A percentile compares a stretch with the other conserved stretches of the same genome.
Evolutionary conservation across 2,329 filamentous ascomycete genomes (phyloP).

Genomic region (Diaporthe velutina): DNA sequence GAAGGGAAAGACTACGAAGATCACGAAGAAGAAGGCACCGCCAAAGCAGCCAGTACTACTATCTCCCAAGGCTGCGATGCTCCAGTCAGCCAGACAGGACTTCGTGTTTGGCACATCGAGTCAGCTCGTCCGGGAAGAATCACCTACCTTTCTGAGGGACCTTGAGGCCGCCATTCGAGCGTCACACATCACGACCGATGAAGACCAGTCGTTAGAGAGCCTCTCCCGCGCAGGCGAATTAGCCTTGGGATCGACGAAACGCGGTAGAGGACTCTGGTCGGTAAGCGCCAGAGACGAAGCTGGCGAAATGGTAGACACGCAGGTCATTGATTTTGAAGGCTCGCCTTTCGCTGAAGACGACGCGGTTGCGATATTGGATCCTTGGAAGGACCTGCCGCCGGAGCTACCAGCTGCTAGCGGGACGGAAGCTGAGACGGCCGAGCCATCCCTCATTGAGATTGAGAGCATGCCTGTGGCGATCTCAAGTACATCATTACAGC

Average conservation of each 20-base stretch:
- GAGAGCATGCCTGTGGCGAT: slow-evolving; percentile 16
- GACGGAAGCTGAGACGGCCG: slow-evolving; percentile 18
- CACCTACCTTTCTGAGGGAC: slow-evolving; percentile 73
- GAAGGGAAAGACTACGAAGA: slow-evolving; percentile 55
- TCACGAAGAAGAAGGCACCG: slow-evolving; percentile 53
- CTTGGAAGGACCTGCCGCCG: slow-evolving; percentile 46
- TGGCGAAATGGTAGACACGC: slow-evolving; percentile 73
- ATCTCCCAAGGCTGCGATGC: slow-evolving; percentile 77
- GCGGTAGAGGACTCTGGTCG: slow-evolving; percentile 72
- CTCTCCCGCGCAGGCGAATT: slow-evolving; percentile 38
- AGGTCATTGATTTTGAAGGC: slow-evolving; percentile 71
- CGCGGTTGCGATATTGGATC: slow-evolving; percentile 41
- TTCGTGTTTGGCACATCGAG: slow-evolving; percentile 90
- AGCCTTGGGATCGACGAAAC: slow-evolving; percentile 27
- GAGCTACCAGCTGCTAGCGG: slow-evolving; percentile 31
- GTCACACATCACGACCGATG: slow-evolving; percentile 62
- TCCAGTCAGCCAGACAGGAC: slow-evolving; percentile 76
- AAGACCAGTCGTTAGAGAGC: slow-evolving; percentile 54
- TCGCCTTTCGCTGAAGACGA: slow-evolving; percentile 50
- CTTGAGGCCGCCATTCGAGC: slow-evolving; percentile 72
- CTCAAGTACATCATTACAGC: slow-evolving; percentile 2
- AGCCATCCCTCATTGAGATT: slow-evolving; percentile 33
- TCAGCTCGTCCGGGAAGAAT: slow-evolving; percentile 81
- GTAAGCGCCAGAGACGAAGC: slow-evolving; percentile 76
- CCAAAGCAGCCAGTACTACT: slow-evolving; percentile 66